Conservation (phyloP, 306 rosid genomes). For the Mimosa bimucronata region DNA sequence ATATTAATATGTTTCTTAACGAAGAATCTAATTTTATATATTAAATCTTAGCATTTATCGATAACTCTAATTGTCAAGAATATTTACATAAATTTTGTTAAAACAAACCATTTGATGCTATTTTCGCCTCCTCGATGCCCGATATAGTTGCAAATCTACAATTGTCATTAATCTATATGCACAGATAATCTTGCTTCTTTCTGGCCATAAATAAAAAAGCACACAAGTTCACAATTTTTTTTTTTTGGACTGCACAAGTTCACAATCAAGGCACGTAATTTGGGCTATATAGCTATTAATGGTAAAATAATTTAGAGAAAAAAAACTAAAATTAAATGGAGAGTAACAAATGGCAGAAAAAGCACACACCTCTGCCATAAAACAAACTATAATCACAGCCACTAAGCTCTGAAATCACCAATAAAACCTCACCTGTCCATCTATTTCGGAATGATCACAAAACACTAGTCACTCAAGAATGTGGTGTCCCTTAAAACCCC, state of each 20-base stretch:
- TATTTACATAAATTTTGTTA: not conserved
- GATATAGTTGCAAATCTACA: slow-evolving; percentile 6
- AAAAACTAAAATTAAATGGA: not conserved
- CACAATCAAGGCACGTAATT: slow-evolving; percentile 20
- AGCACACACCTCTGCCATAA: not conserved
- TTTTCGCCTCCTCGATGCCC: not conserved
- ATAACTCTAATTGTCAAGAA: too few species aligned
- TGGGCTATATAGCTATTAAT: slow-evolving; percentile 20
- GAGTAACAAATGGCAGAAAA: slow-evolving; percentile 33
- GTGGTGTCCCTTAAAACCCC: slow-evolving; percentile 5
- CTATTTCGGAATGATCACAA: slow-evolving; percentile 46
- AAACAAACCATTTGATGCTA: not conserved
- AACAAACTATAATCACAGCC: slow-evolving; percentile 37
- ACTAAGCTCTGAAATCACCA: slow-evolving; percentile 37
- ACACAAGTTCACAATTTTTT: too few species aligned
- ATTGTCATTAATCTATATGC: slow-evolving; percentile 1
- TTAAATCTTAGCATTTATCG: too few species aligned
- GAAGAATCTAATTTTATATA: too few species aligned
- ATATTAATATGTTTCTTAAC: too few species aligned
- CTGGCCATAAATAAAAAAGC: slow-evolving; percentile 17
- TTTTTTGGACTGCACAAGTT: too few species aligned
- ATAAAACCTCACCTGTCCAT: slow-evolving; percentile 55
- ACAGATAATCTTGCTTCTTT: slow-evolving; percentile 10
- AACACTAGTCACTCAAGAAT: slow-evolving; percentile 35
- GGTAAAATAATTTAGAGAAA: not conserved